Conservation (phyloP, 2,329 filamentous ascomycete species). For the Fusarium caatingaense region DNA sequence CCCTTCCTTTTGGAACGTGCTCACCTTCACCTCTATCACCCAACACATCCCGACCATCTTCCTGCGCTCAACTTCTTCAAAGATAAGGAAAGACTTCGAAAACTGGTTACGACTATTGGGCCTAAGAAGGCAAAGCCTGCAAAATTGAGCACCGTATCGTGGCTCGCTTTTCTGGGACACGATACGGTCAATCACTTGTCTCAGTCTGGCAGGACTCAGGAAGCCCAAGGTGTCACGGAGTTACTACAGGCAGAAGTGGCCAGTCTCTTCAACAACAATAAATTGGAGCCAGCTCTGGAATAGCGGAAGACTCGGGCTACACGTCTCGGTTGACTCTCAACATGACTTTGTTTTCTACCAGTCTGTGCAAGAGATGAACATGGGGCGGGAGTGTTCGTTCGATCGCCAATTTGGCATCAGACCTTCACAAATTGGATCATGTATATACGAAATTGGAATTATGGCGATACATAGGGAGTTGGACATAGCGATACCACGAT, state of each 20-base stretch:
- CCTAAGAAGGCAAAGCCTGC: slow-evolving; percentile 45
- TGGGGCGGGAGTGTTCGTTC: neutral
- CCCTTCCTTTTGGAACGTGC: slow-evolving; percentile 60
- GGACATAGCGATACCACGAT: slow-evolving; percentile 30
- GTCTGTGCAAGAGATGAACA: neutral
- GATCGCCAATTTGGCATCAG: neutral
- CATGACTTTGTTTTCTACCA: neutral
- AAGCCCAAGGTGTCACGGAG: slow-evolving; percentile 56
- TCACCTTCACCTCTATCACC: slow-evolving; percentile 67
- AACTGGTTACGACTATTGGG: slow-evolving; percentile 41
- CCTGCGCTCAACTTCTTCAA: slow-evolving; percentile 61
- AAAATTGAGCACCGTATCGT: slow-evolving; percentile 50
- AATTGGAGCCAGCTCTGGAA: slow-evolving; percentile 39
- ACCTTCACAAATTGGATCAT: neutral
- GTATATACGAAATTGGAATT: slow-evolving; percentile 28
- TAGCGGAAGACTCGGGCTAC: neutral
- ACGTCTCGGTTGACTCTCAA: neutral
- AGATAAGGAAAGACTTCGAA: slow-evolving; percentile 48
- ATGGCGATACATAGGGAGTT: slow-evolving; percentile 13
- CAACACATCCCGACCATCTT: slow-evolving; percentile 60
- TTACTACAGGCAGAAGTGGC: slow-evolving; percentile 54
- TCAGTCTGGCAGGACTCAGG: slow-evolving; percentile 53
- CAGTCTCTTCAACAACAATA: slow-evolving; percentile 42
- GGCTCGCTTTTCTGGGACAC: slow-evolving; percentile 57
- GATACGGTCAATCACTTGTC: slow-evolving; percentile 61